Base-by-base conservation (phyloP, 2,329 filamentous ascomycete species). In the Chrysosporium queenslandicum region DNA sequence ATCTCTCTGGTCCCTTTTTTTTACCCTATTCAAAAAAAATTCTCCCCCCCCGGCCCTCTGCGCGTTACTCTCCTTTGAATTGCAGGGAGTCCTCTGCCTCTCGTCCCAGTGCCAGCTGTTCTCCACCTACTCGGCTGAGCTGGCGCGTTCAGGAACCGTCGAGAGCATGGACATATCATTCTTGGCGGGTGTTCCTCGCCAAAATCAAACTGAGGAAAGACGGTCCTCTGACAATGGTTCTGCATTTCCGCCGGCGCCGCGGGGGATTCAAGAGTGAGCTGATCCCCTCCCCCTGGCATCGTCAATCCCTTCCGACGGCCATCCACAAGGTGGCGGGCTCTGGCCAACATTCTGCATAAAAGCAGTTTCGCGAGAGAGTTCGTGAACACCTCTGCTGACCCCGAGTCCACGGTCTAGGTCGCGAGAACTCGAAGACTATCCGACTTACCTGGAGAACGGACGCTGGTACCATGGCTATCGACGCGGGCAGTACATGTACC, bases 401-500 rank as follows among this genome's bases (percentile, higher is more conserved):
- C 18, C 11, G 11, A 14, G 37, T 49, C 46, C 21, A 53, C 37
- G 52, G 25, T 48, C 36, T 59, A 70, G 68, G 57, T 61, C 62
- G 47, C 58, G 62, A 46, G 66, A 51, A 51, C 49, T 51, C 39
- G 49, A 69, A 46, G 63, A 59, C 48, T 68, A 73, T 53, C 63
- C 64, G 7, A 66, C 66, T 56, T 73, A 79, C 59, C 77, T 78
- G 61, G 83, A 86, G 64, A 83, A 89, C 68, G 83, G 80, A 18
- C 78, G 86, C 50, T 74, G 74, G 56, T 91, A 87, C 65, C 82
- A 86, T 63, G 78, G 77, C 21, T 87, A 76, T 66, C 77, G 78
- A 57, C 77, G 73, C 60, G 83, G 82, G 50, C 80, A 83, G 60
- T 91, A 91, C 66, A 75, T 87, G 69, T 80, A 85, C 57, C 87